Evolutionary conservation across 352 stramenopile species (phyloP).

Genomic region (Pythium volutum): DNA sequence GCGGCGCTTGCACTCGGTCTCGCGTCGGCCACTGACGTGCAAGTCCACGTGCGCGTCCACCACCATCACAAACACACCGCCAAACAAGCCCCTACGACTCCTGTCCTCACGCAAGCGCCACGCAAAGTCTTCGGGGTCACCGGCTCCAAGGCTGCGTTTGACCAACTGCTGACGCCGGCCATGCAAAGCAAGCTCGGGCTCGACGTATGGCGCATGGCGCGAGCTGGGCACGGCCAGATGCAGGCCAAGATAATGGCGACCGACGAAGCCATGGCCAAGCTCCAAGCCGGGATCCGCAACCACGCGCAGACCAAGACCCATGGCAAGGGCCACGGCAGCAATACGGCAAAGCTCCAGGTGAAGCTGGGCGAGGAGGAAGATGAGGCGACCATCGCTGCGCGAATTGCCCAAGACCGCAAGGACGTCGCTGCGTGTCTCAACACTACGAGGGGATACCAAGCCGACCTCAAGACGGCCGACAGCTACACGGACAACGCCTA

Average conservation of each 20-base stretch:
- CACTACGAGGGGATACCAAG: constrained; percentile 46
- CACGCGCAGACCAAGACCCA: not conserved
- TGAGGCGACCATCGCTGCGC: constrained; percentile 18
- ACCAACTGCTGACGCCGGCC: constrained; percentile 9
- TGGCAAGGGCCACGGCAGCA: not conserved
- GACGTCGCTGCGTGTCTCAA: constrained; percentile 46
- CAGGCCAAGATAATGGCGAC: constrained; percentile 22
- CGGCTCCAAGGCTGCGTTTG: constrained; percentile 19
- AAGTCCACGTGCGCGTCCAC: constrained; percentile 20
- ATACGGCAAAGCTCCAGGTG: constrained; percentile 26
- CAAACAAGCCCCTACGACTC: not conserved
- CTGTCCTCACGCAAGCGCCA: not conserved
- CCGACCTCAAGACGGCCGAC: constrained; percentile 18
- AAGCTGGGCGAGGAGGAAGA: not conserved
- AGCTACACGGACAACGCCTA: constrained; percentile 28
- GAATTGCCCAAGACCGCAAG: constrained; percentile 40
- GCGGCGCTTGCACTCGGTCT: constrained; percentile 6
- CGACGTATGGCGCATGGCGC: constrained; percentile 24
- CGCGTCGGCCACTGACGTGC: constrained; percentile 1
- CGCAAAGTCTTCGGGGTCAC: constrained; percentile 25
- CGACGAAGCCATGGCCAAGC: not conserved
- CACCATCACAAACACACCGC: not conserved
- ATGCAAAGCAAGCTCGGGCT: constrained; percentile 15
- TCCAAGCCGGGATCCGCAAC: not conserved
- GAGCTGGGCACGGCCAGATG: not conserved